Conservation (phyloP, 73 alveolate genomes). For the Paramecium caudatum region DNA sequence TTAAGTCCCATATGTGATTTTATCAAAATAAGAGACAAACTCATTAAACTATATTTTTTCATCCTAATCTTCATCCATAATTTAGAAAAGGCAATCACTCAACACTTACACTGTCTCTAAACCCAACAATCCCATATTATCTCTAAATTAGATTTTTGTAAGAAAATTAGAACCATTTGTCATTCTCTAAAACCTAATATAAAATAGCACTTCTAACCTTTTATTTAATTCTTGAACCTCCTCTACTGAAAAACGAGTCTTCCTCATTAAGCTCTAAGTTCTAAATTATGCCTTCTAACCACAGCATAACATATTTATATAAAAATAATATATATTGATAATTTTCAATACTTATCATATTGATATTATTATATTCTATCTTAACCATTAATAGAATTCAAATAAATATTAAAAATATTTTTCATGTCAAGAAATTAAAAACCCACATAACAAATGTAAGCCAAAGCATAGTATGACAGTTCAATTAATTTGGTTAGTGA, state of each 20-base stretch:
- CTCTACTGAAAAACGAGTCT: neutral
- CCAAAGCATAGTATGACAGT: no score
- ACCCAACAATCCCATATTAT: conserved; percentile 60
- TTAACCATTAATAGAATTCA: no score
- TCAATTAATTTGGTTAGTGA: no score
- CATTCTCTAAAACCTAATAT: conserved; percentile 43
- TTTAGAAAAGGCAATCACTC: conserved; percentile 42
- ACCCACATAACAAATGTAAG: no score
- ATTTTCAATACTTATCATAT: no score
- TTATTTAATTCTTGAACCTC: conserved; percentile 14
- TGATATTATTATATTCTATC: no score
- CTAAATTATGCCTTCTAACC: neutral
- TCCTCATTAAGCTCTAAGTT: neutral
- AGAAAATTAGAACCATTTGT: neutral
- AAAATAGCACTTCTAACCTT: neutral
- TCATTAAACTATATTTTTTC: conserved; percentile 43
- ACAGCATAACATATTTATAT: conserved; percentile 39
- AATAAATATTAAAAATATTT: no score
- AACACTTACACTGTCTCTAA: conserved; percentile 53
- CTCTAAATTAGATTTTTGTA: conserved; percentile 59
- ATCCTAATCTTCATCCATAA: conserved; percentile 59
- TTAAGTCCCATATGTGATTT: conserved; percentile 49
- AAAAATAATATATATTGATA: no score
- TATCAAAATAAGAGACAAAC: conserved; percentile 57
- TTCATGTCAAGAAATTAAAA: no score